Conservation (phyloP, 2,329 filamentous ascomycete genomes). For the Phialophora macrospora region DNA sequence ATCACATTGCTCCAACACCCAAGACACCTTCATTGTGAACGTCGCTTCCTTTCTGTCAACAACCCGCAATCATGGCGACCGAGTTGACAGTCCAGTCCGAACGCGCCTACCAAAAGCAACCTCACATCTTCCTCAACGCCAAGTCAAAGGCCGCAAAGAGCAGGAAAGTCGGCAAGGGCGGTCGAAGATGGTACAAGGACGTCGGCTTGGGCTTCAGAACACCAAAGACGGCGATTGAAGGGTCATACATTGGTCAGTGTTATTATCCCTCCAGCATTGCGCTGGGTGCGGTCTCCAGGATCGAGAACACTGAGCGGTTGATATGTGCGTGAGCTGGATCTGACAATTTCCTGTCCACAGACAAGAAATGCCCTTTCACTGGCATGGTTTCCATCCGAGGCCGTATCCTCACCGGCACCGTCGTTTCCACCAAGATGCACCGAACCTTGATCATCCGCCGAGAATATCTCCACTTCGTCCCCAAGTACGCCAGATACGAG, state of each 20-base stretch:
- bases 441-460: conserved; percentile 98
- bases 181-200: conserved; percentile 99
- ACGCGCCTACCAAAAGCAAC: conserved; percentile 99
- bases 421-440: conserved; percentile 99
- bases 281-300: not conserved
- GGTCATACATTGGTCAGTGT: conserved; percentile 93
- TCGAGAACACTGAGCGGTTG: not conserved
- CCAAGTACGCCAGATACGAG: conserved; percentile 99
- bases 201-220: conserved; percentile 99
- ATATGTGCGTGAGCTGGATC: conserved; percentile 35
- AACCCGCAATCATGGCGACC: conserved; percentile 81
- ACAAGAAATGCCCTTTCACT: conserved; percentile 99
- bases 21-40: conserved; percentile 39
- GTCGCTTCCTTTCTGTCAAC: conserved; percentile 31
- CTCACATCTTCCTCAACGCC: conserved; percentile 99
- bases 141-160: conserved; percentile 87
- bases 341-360: conserved; percentile 55
- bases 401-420: conserved; percentile 99
- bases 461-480: conserved; percentile 99
- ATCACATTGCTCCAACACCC: not conserved
- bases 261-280: not conserved
- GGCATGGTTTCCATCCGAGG: conserved; percentile 99
- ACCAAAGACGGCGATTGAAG: conserved; percentile 98
- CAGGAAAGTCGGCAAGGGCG: conserved; percentile 83
- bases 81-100: conserved; percentile 99